Percentiles rank a stretch among this genome's conserved stretches.
Evolutionary conservation across 2,329 filamentous ascomycete species (phyloP).

Genomic region (Keithomyces neogunnii): DNA sequence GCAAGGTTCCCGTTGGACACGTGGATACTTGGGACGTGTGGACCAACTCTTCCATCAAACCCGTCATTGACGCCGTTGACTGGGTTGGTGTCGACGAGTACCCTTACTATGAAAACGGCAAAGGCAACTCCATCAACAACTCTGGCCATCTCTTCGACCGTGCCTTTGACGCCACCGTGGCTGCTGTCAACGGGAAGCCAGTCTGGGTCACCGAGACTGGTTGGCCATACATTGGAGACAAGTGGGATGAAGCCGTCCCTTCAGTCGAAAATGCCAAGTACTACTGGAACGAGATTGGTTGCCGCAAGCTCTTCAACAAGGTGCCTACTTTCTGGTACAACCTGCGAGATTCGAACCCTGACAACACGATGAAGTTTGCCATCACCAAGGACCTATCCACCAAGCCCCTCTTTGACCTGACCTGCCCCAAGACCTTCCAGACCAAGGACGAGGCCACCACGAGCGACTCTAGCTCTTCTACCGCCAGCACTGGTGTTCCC

Average conservation of each 20-base stretch:
- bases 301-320: slow-evolving; percentile 47
- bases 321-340: slow-evolving; percentile 53
- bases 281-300: slow-evolving; percentile 56
- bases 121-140: slow-evolving; percentile 48
- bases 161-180: slow-evolving; percentile 35
- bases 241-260: slow-evolving; percentile 46
- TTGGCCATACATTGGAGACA: slow-evolving; percentile 50
- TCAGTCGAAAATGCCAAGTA: slow-evolving; percentile 50
- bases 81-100: slow-evolving; percentile 59
- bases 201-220: slow-evolving; percentile 59
- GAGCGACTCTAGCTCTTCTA: not conserved
- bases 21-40: slow-evolving; percentile 62
- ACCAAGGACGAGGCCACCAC: slow-evolving; percentile 17
- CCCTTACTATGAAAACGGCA: slow-evolving; percentile 54
- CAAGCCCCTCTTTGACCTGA: slow-evolving; percentile 43
- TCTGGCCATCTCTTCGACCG: slow-evolving; percentile 45
- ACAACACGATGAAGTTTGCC: slow-evolving; percentile 49
- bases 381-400: slow-evolving; percentile 45
- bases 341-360: slow-evolving; percentile 52
- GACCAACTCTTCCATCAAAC: slow-evolving; percentile 49
- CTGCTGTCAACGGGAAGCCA: slow-evolving; percentile 41
- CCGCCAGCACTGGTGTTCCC: slow-evolving; percentile 1
- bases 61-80: slow-evolving; percentile 54
- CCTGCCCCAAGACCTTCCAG: slow-evolving; percentile 37
- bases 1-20: slow-evolving; percentile 49